These are phyloP conservation scores for Coniella vitis DNA, from an alignment of 2,329 filamentous ascomycete species.

Conservation along the genomic window DNA sequence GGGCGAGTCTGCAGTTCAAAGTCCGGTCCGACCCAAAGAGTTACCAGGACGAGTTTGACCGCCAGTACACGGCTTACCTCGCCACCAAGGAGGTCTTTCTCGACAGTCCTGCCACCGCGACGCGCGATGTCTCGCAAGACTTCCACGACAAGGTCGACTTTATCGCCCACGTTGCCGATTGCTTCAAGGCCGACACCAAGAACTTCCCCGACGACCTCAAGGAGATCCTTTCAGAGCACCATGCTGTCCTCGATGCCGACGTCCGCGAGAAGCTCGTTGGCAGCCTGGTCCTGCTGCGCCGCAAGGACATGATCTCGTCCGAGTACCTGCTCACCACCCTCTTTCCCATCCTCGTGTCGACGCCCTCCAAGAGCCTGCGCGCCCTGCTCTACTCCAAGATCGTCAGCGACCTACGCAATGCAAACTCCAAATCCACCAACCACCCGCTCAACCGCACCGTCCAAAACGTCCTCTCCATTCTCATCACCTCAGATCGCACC, in stretches of 20 bases:
- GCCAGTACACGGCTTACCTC: slow-evolving; percentile 88
- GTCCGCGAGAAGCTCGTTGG: slow-evolving; percentile 91
- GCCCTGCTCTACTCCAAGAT: slow-evolving; percentile 83
- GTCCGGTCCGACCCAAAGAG: slow-evolving; percentile 75
- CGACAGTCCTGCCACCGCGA: slow-evolving; percentile 69
- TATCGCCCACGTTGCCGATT: slow-evolving; percentile 87
- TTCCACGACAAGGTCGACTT: slow-evolving; percentile 91
- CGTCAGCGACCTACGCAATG: slow-evolving; percentile 78
- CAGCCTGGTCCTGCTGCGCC: slow-evolving; percentile 76
- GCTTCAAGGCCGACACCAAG: slow-evolving; percentile 75
- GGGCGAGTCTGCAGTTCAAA: slow-evolving; percentile 81
- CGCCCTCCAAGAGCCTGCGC: slow-evolving; percentile 82
- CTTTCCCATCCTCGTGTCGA: slow-evolving; percentile 91
- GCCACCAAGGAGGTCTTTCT: slow-evolving; percentile 88
- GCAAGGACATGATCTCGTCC: slow-evolving; percentile 90
- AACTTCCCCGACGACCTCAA: slow-evolving; percentile 77
- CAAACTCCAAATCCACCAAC: slow-evolving; percentile 82
- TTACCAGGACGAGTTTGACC: slow-evolving; percentile 83
- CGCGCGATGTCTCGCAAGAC: slow-evolving; percentile 71
- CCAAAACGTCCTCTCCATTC: slow-evolving; percentile 87
- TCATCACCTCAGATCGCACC: slow-evolving; percentile 77
- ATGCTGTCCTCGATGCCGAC: slow-evolving; percentile 74
- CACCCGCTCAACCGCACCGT: slow-evolving; percentile 90
- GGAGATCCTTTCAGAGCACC: slow-evolving; percentile 72
- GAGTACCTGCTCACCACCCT: slow-evolving; percentile 76